These are phyloP conservation scores for Brassica carinata DNA, from an alignment of 345 rosid genomes.

Conservation along the genomic window DNA sequence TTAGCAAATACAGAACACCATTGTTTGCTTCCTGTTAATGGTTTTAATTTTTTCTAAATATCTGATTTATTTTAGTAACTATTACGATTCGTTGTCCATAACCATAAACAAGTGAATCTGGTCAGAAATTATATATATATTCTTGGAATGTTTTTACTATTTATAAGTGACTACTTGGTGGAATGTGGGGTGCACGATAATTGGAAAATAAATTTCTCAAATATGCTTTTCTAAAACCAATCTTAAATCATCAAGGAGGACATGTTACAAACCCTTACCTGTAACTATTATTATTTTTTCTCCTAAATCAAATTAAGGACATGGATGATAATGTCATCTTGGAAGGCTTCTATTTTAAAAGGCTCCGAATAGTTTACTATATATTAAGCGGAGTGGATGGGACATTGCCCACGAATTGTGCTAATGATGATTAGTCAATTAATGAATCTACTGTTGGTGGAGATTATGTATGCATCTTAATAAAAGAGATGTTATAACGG, in stretches of 20 bases:
- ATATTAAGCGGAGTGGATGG: background rate
- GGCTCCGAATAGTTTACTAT: background rate
- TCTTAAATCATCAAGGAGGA: slow-evolving; percentile 9
- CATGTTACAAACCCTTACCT: slow-evolving; percentile 22
- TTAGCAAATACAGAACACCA: slow-evolving; percentile 43
- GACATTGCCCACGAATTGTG: background rate
- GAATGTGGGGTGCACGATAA: slow-evolving; percentile 37
- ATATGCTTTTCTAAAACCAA: background rate
- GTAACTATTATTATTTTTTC: background rate
- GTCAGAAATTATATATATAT: background rate
- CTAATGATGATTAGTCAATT: slow-evolving; percentile 3
- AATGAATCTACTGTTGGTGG: background rate
- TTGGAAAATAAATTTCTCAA: background rate
- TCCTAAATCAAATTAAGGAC: background rate
- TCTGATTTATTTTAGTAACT: slow-evolving; percentile 34
- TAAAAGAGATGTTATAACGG: background rate
- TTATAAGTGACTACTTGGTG: slow-evolving; percentile 32
- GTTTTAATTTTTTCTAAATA: slow-evolving; percentile 1
- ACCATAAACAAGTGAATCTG: slow-evolving; percentile 28
- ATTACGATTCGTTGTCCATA: slow-evolving; percentile 40
- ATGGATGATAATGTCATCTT: background rate
- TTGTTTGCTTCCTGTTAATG: slow-evolving; percentile 38
- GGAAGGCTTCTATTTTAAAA: background rate
- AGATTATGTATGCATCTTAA: background rate
- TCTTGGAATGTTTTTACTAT: slow-evolving; percentile 34